Conservation (phyloP, 2,329 filamentous ascomycete species). For the Hymenoscyphus infarciens region DNA sequence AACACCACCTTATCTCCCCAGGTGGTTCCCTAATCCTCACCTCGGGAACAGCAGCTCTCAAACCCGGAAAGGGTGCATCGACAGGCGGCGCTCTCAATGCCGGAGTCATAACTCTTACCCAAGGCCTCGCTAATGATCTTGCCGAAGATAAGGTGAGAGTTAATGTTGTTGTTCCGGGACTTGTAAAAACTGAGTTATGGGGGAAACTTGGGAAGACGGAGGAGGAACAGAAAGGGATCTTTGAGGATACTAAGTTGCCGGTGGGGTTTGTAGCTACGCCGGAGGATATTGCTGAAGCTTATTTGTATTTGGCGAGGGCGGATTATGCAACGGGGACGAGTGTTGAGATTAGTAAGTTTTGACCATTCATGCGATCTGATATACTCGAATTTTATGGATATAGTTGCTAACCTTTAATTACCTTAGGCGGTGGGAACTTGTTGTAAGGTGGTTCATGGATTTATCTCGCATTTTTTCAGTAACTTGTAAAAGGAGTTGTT, state of each 20-base stretch:
- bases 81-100: constrained; percentile 38
- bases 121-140: constrained; percentile 58
- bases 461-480: no score
- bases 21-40: constrained; percentile 40
- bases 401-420: no score
- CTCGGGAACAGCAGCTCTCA: constrained; percentile 37
- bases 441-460: no score
- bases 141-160: constrained; percentile 52
- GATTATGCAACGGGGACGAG: no score
- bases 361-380: no score
- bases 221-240: constrained; percentile 29
- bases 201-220: constrained; percentile 29
- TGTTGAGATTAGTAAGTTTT: no score
- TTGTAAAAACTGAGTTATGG: constrained; percentile 48
- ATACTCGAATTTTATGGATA: no score
- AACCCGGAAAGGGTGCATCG: constrained; percentile 38
- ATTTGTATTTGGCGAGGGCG: no score
- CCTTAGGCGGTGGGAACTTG: no score
- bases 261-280: constrained; percentile 35
- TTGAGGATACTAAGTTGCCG: constrained; percentile 25
- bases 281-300: constrained; percentile 28
- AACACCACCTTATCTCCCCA: constrained; percentile 38
- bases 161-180: constrained; percentile 57
- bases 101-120: constrained; percentile 49
- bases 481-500: no score